Base-by-base conservation (phyloP, 768 basidiomycete genomes). In the Tubosaeta sp. region DNA sequence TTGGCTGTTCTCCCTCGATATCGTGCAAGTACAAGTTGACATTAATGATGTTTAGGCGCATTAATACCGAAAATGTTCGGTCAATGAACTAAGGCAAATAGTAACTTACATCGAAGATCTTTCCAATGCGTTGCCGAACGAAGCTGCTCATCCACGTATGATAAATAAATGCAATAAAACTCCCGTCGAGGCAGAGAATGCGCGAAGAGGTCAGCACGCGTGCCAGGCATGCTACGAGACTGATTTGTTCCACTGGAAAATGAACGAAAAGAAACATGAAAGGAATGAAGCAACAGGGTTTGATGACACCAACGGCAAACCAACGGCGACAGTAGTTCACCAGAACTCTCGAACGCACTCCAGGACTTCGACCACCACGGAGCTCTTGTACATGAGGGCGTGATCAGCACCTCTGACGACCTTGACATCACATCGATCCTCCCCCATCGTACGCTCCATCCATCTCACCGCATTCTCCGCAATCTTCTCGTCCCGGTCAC, bases 401-500 rank as follows among this genome's bases (percentile, higher is more conserved):
- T 99, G 95, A 59, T 93, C 93, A 17, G 91, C 95, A 34, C 90
- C 90, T 61, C 81, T 83, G 48, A 95, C 84, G 38, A 97, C 84
- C 62, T 85, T 82, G 34, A 99, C 83, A 41, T 76, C 74, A 65
- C 93, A 95, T 51, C 77, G 74, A 37, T 84, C 84, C 41, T 79
- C 77, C 17, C 83, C 80, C 88, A 94, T 90, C 33, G 80, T 82
- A 56, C 80, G 82, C 69, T 94, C 90, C 88, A 94, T 90, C 91
- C 92, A 95, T 59, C 88, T 72, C 37, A 98, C 86, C 42, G 91
- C 89, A 59, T 87, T 85, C 66, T 95, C 88, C 32, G 87, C 86
- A 54, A 99, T 95, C 72, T 86, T 88, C 70, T 97, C 95, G 68
- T 99, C 95, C 57, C 78, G 81, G 59, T 93, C 89, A 3, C 95